A percentile compares a stretch with the other conserved stretches of the same genome.
Conservation (phyloP, 441 rosid genomes). For the Lepidium campestre region DNA sequence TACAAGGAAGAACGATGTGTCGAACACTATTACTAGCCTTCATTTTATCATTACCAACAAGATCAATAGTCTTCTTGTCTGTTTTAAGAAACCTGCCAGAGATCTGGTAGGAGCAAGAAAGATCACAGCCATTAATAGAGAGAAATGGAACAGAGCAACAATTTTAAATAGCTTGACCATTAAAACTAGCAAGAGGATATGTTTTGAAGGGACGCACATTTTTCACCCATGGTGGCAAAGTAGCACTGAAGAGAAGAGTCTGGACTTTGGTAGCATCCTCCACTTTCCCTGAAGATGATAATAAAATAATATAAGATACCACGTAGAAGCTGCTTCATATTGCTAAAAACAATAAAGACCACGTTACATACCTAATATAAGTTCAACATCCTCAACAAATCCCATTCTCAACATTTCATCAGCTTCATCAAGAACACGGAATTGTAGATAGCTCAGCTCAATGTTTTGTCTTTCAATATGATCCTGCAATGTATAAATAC, state of each 20-base stretch:
- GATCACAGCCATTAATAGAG: slow-evolving; percentile 9
- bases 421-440: slow-evolving; percentile 96
- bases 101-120: slow-evolving; percentile 42
- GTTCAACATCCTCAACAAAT: slow-evolving; percentile 93
- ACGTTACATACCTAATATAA: slow-evolving; percentile 59
- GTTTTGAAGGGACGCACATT: slow-evolving; percentile 38
- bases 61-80: slow-evolving; percentile 78
- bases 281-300: slow-evolving; percentile 63
- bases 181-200: neutral
- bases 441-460: slow-evolving; percentile 58
- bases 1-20: slow-evolving; percentile 83
- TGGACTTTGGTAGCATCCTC: slow-evolving; percentile 77
- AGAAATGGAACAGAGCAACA: neutral
- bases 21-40: slow-evolving; percentile 89
- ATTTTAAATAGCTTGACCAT: neutral
- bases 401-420: slow-evolving; percentile 99
- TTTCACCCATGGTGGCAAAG: slow-evolving; percentile 91
- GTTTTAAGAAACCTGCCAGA: slow-evolving; percentile 65
- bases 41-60: slow-evolving; percentile 96
- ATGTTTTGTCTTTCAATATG: slow-evolving; percentile 71
- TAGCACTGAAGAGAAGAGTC: slow-evolving; percentile 98
- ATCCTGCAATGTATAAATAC: slow-evolving; percentile 43
- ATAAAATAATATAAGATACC: neutral
- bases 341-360: neutral
- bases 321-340: neutral